Conservation (phyloP, 208 protist genomes). For the Trypanosoma lewisi region DNA sequence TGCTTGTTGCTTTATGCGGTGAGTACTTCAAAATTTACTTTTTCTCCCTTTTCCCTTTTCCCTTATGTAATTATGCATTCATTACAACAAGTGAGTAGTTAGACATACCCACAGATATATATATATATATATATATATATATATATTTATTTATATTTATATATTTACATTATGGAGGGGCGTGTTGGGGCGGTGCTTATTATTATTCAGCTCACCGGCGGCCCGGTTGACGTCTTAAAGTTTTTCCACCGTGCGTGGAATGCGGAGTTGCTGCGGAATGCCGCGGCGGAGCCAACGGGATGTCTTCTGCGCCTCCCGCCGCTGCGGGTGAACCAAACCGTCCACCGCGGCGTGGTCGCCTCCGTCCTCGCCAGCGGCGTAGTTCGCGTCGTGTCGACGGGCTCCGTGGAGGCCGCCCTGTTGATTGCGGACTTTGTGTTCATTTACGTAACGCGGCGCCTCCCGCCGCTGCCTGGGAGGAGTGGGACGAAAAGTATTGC, state of each 20-base stretch:
- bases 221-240: slow-evolving; percentile 22
- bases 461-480: background rate
- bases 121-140: slow-evolving; percentile 5
- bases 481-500: slow-evolving; percentile 21
- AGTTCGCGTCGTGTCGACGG: slow-evolving; percentile 22
- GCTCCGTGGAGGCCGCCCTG: slow-evolving; percentile 23
- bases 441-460: slow-evolving; percentile 9
- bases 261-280: slow-evolving; percentile 32
- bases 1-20: too few relatives aligned
- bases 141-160: slow-evolving; percentile 8
- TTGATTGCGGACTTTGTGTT: slow-evolving; percentile 28
- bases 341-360: slow-evolving; percentile 32
- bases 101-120: too few relatives aligned
- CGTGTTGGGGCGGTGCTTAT: slow-evolving; percentile 30
- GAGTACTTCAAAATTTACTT: too few relatives aligned
- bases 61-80: too few relatives aligned
- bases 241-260: slow-evolving; percentile 37
- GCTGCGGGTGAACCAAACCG: slow-evolving; percentile 12
- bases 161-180: slow-evolving; percentile 20
- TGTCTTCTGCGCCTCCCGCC: slow-evolving; percentile 40
- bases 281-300: slow-evolving; percentile 17
- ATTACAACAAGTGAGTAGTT: too few relatives aligned
- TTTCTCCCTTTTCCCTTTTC: too few relatives aligned
- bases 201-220: slow-evolving; percentile 19
- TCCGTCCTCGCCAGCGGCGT: slow-evolving; percentile 24